Conservation (phyloP, 495 filamentous ascomycete species). For the Aspergillus olivimuriae region DNA sequence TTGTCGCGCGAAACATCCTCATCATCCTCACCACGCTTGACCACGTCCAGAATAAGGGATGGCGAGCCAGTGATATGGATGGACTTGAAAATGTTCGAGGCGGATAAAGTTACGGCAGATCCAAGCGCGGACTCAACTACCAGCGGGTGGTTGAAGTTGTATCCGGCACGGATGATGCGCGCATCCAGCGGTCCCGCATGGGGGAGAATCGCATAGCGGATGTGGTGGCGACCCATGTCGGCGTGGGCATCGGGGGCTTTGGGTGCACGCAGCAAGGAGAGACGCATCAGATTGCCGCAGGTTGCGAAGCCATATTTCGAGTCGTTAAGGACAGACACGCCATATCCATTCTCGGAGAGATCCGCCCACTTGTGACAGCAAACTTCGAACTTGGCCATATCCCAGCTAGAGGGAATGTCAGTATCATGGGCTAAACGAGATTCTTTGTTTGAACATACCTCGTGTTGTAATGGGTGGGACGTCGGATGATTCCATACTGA, state of each 20-base stretch:
- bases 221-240: slow-evolving; percentile 87
- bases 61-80: slow-evolving; percentile 51
- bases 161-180: slow-evolving; percentile 73
- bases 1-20: slow-evolving; percentile 73
- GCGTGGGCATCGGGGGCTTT: slow-evolving; percentile 95
- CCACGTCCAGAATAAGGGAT: slow-evolving; percentile 68
- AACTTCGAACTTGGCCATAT: slow-evolving; percentile 99
- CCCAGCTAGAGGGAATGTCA: slow-evolving; percentile 58
- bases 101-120: slow-evolving; percentile 6
- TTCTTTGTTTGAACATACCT: slow-evolving; percentile 33
- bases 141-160: slow-evolving; percentile 84
- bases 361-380: slow-evolving; percentile 98
- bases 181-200: slow-evolving; percentile 65
- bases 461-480: slow-evolving; percentile 95
- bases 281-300: slow-evolving; percentile 81
- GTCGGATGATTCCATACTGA: slow-evolving; percentile 79
- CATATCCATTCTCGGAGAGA: slow-evolving; percentile 84
- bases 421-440: slow-evolving; percentile 9
- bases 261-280: slow-evolving; percentile 83
- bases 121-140: slow-evolving; percentile 41
- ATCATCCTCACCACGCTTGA: slow-evolving; percentile 95
- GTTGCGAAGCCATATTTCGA: slow-evolving; percentile 97
- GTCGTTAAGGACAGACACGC: slow-evolving; percentile 91
- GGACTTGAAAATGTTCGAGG: slow-evolving; percentile 32
- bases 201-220: slow-evolving; percentile 88